These are phyloP conservation scores for Penicillium fuscoglaucum DNA, from an alignment of 2,329 filamentous ascomycete genomes.

Conservation along the genomic window DNA sequence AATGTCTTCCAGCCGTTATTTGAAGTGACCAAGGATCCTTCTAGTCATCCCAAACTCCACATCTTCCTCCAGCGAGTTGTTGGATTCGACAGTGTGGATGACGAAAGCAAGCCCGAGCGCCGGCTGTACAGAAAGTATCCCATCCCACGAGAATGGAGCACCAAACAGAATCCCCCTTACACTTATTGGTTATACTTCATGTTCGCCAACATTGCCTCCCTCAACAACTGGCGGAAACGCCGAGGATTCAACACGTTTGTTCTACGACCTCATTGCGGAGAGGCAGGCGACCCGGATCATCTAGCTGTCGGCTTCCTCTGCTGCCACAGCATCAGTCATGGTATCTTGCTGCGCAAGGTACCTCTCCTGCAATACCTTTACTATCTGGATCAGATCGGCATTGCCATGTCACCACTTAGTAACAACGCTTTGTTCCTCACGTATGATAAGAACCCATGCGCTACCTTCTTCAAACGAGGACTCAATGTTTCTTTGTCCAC, in stretches of 20 bases:
- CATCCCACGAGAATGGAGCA: constrained; percentile 81
- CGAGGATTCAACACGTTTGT: constrained; percentile 96
- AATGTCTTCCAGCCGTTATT: constrained; percentile 95
- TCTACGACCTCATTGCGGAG: constrained; percentile 89
- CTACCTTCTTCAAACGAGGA: constrained; percentile 91
- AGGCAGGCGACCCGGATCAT: constrained; percentile 96
- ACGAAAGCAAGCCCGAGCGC: constrained; percentile 94
- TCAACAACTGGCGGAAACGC: constrained; percentile 88
- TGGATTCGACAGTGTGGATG: constrained; percentile 95
- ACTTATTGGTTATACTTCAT: constrained; percentile 99
- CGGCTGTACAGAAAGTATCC: constrained; percentile 96
- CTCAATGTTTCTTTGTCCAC: constrained; percentile 95
- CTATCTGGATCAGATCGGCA: constrained; percentile 96
- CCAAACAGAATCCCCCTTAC: constrained; percentile 94
- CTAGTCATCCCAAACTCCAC: constrained; percentile 86
- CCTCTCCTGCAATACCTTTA: constrained; percentile 95
- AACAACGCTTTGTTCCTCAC: constrained; percentile 97
- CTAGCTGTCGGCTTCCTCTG: constrained; percentile 86
- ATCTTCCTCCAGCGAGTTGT: constrained; percentile 93
- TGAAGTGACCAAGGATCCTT: constrained; percentile 85
- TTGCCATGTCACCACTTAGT: constrained; percentile 98
- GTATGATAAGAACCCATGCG: constrained; percentile 94
- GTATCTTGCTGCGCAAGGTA: constrained; percentile 87
- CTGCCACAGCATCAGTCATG: constrained; percentile 96
- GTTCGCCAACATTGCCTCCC: constrained; percentile 87